Evolutionary conservation across 192 early-diverging fungal species (phyloP).

Genomic region (Backusella tarrabulga): DNA sequence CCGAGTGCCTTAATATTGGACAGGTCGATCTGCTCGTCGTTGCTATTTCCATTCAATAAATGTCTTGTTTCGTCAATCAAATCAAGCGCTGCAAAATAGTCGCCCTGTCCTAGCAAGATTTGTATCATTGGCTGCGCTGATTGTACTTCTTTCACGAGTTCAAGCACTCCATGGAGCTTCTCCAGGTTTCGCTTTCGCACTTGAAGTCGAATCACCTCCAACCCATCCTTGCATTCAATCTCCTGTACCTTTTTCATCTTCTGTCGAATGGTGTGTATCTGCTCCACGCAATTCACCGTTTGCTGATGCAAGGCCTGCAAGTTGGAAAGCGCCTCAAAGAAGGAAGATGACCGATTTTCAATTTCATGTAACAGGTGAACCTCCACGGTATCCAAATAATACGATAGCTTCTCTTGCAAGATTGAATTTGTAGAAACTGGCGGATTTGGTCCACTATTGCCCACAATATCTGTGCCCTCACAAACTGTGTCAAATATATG

Average conservation of each 20-base stretch:
- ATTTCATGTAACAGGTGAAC: constrained; percentile 94
- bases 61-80: constrained; percentile 79
- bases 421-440: constrained; percentile 62
- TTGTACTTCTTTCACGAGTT: constrained; percentile 70
- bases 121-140: constrained; percentile 85
- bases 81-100: constrained; percentile 89
- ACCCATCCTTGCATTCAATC: constrained; percentile 70
- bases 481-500: constrained; percentile 84
- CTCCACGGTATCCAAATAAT: constrained; percentile 92
- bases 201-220: constrained; percentile 82
- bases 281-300: constrained; percentile 82
- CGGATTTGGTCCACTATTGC: constrained; percentile 38
- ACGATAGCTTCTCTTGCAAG: constrained; percentile 88
- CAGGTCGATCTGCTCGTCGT: constrained; percentile 42
- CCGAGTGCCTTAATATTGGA: constrained; percentile 56
- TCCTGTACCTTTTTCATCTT: constrained; percentile 64
- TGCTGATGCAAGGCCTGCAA: constrained; percentile 92
- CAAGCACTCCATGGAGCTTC: constrained; percentile 65
- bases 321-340: constrained; percentile 93
- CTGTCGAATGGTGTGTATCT: constrained; percentile 79
- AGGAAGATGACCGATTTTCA: constrained; percentile 88
- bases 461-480: constrained; percentile 65
- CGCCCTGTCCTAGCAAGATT: constrained; percentile 70
- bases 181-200: constrained; percentile 72
- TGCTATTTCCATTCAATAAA: constrained; percentile 47